Base-by-base conservation (phyloP, 306 rosid species). In the Prunus mongolica region DNA sequence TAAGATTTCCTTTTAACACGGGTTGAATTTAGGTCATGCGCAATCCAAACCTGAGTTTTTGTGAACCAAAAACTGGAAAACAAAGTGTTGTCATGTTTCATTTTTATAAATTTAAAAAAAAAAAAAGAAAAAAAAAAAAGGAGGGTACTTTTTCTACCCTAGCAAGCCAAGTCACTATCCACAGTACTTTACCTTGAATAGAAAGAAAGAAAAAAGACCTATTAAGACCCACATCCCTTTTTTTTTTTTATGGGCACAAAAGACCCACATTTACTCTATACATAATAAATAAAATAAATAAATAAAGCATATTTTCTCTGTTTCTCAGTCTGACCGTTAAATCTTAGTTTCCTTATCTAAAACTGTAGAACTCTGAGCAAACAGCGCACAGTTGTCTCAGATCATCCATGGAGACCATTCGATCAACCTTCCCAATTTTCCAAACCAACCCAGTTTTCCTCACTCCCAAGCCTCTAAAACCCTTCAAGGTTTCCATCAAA, bases 401-500 rank as follows among this genome's bases (percentile, higher is more conserved):
- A 6, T 58, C 79, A 18, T 50, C 84, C 80, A 92, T 90, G 97
- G 93, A 80, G 25, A 75, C 86, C 72, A 56, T 86, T 27, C 89
- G 71, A 75, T 76, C 95, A 27, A 63, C 81, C 67, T 85, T 90
- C 61, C 90, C 99, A 54, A 62, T 87, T 65, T 88, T 85, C 81
- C 81, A 41, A 13, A 58, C 68, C 64, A 79, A 77, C 82, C 96
- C 93, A 78, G 15, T 86, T 77, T 60, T 25, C 15, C 32, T 71
- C 30, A 38, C 75, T 0, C 34, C 76, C 47, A 89, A 55, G 64
- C 62, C 81, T 76, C 69, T 58, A 2, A 84, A 76, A 79, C 85
- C 86, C 80, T 75, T 41, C 10, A 85, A 63, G 52, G 92, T 84
- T 69, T 84, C 96, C 56, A 74, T 92, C 66, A 86, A 86, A 80